A percentile compares a stretch with the other conserved stretches of the same genome.
These are phyloP conservation scores for Diplodia scrobiculata DNA, from an alignment of 2,329 filamentous ascomycete species.

Conservation along the genomic window DNA sequence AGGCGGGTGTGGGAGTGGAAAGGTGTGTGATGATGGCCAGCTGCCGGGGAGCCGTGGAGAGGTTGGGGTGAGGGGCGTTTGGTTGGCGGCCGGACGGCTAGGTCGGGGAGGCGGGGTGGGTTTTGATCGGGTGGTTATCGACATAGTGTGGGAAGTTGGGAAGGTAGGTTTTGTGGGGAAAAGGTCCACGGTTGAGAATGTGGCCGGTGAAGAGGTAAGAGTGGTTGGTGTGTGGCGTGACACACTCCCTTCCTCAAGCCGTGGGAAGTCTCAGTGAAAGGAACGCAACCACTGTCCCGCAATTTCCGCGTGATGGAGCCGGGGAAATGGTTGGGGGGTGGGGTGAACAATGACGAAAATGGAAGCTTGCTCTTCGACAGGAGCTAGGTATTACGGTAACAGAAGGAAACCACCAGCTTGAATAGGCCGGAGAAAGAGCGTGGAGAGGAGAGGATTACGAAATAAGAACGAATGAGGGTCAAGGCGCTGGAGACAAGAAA, in stretches of 20 bases:
- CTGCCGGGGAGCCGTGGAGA: slow-evolving; percentile 2
- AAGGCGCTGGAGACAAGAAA: neutral
- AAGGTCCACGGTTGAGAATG: neutral
- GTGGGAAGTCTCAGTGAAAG: neutral
- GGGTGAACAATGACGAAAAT: slow-evolving; percentile 3
- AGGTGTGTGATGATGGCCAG: neutral
- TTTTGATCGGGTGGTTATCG: neutral
- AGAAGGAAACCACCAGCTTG: neutral
- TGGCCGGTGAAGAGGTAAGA: neutral
- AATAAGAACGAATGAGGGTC: slow-evolving; percentile 3
- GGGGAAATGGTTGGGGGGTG: neutral
- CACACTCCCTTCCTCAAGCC: neutral
- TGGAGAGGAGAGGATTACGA: neutral
- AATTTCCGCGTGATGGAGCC: neutral
- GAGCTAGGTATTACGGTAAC: neutral
- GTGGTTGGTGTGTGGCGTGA: slow-evolving; percentile 1
- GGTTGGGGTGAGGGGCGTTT: slow-evolving; percentile 10
- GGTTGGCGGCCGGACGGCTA: neutral
- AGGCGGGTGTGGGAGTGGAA: neutral
- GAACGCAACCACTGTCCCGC: slow-evolving; percentile 4
- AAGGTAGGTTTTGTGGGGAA: neutral
- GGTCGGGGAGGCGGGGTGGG: neutral
- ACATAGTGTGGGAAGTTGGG: neutral
- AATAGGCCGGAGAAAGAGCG: neutral
- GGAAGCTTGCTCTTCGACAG: neutral